These are phyloP conservation scores for Aspergillus sclerotioniger DNA, from an alignment of 495 filamentous ascomycete genomes.

Conservation along the genomic window DNA sequence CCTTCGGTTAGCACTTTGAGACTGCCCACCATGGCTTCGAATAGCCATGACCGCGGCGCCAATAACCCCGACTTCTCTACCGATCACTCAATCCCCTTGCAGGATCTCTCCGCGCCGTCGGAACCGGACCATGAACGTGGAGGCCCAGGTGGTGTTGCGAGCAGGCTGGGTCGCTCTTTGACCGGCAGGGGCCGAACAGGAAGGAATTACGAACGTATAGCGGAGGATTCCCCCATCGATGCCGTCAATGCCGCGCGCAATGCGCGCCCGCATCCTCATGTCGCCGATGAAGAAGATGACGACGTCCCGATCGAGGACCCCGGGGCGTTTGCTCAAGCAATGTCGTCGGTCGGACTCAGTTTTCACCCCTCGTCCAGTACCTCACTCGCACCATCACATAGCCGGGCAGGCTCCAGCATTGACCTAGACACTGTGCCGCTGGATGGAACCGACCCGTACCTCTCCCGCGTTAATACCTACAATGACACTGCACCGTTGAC, in stretches of 20 bases:
- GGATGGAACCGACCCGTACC: slow-evolving; percentile 50
- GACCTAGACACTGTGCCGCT: slow-evolving; percentile 35
- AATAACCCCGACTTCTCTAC: slow-evolving; percentile 44
- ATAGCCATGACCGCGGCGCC: slow-evolving; percentile 49
- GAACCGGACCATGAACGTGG: slow-evolving; percentile 44
- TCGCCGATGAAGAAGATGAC: slow-evolving; percentile 36
- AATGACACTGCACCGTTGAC: slow-evolving; percentile 70
- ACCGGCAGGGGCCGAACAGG: slow-evolving; percentile 30
- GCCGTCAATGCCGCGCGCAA: slow-evolving; percentile 20
- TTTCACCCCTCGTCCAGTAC: slow-evolving; percentile 41
- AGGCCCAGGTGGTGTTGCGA: slow-evolving; percentile 29
- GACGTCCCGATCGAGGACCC: slow-evolving; percentile 45
- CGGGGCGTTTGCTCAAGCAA: slow-evolving; percentile 57
- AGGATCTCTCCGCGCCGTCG: slow-evolving; percentile 67
- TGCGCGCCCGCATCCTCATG: slow-evolving; percentile 20
- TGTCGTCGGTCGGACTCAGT: slow-evolving; percentile 58
- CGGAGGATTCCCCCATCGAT: slow-evolving; percentile 51
- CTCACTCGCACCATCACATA: slow-evolving; percentile 23
- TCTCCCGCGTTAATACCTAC: slow-evolving; percentile 48
- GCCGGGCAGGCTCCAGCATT: slow-evolving; percentile 27
- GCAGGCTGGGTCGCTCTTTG: slow-evolving; percentile 38
- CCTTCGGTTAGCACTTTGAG: slow-evolving; percentile 38
- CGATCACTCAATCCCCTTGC: slow-evolving; percentile 77
- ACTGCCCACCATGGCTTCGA: slow-evolving; percentile 59
- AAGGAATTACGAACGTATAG: slow-evolving; percentile 51